Evolutionary conservation across 2,329 filamentous ascomycete genomes (phyloP), one percentile per base, ranked within the genome.

Genomic region (Hypomyces rosellus): DNA sequence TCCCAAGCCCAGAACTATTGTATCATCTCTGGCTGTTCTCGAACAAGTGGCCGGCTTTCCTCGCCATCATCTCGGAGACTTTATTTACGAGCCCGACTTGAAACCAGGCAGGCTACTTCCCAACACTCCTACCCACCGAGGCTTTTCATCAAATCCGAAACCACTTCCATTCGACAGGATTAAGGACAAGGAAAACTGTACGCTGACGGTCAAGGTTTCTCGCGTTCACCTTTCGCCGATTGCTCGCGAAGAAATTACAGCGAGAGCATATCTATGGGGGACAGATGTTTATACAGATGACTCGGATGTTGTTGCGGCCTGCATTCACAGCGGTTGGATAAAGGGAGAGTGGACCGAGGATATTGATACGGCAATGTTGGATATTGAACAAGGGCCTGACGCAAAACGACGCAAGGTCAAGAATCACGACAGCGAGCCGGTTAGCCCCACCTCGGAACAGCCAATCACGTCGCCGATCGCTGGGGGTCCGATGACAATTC

Each of bases 281-380:
- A 93, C 89, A 0, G 91, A 95, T 36, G 80, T 99, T 6, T 97
- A 97, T 64, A 95, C 90, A 0, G 93, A 99, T 59, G 93, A 99
- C 67, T 96, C 90, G 0, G 93, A 99, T 63, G 83, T 93, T 1
- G 79, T 99, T 20, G 92, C 90, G 0, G 91, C 92, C 2, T 92
- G 91, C 53, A 92, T 99, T 42, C 93, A 99, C 65, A 84, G 85
- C 2, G 93, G 93, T 3, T 97, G 90, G 84, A 86, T 99, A 58
- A 84, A 85, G 39, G 92, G 92, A 34, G 89, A 91, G 60, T 96
- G 91, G 86, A 75, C 82, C 4, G 83, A 90, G 6, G 86, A 89
- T 34, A 80, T 93, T 1, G 87, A 93, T 58, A 74, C 81, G 1
- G 73, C 75, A 12, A 73, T 92, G 68, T 74, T 95, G 11, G 79